A percentile compares a stretch with the other conserved stretches of the same genome.
Conservation (phyloP, 2,329 filamentous ascomycete species). For the Canariomyces notabilis region DNA sequence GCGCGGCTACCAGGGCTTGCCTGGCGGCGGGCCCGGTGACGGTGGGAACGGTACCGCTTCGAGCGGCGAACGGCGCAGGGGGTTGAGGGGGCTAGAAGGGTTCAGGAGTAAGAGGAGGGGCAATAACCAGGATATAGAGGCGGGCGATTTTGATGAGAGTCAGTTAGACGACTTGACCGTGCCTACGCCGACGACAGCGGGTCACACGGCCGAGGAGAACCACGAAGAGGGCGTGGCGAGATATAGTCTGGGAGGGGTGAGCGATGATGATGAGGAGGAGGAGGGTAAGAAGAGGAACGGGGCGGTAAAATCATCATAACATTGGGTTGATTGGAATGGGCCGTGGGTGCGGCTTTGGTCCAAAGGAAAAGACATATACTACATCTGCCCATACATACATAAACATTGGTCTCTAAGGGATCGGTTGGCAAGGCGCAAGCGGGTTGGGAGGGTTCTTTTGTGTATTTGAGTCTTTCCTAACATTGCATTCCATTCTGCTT, state of each 20-base stretch:
- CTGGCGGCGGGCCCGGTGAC: conserved; percentile 33
- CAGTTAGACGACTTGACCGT: conserved; percentile 58
- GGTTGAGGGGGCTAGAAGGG: conserved; percentile 36
- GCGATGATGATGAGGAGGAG: conserved; percentile 35
- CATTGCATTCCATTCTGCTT: too few relatives aligned
- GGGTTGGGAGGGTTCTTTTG: background rate
- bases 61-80: background rate
- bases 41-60: conserved; percentile 18
- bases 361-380: too few relatives aligned
- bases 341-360: too few relatives aligned
- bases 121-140: conserved; percentile 57
- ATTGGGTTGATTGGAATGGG: too few relatives aligned
- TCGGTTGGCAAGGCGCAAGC: background rate
- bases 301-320: conserved; percentile 10
- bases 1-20: conserved; percentile 50
- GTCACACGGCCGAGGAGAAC: background rate
- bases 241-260: conserved; percentile 55
- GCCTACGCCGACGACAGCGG: conserved; percentile 37
- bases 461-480: background rate
- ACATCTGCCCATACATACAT: too few relatives aligned
- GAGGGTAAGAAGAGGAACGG: conserved; percentile 22
- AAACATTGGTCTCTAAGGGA: too few relatives aligned
- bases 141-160: conserved; percentile 61
- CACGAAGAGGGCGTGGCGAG: conserved; percentile 37
- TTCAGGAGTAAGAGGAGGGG: conserved; percentile 43